phyloP scores from a whole-genome alignment of 441 rosid genomes.

The Corymbia citriodora region DNA sequence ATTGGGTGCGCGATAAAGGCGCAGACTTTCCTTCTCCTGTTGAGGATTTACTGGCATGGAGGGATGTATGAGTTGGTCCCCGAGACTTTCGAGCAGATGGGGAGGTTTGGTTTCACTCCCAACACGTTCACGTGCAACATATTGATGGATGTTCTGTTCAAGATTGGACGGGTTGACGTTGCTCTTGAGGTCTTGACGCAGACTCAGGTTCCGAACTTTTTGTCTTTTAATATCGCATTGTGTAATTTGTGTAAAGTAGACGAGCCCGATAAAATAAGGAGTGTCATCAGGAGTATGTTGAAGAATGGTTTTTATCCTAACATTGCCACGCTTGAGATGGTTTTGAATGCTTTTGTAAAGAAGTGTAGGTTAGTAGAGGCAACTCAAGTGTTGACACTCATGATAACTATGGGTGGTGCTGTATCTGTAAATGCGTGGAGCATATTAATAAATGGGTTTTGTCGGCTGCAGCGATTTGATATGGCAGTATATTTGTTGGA shows the following conservation, averaged over 20 bases:
- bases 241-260: constrained; percentile 44
- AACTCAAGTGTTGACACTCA: constrained; percentile 44
- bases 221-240: constrained; percentile 51
- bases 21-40: constrained; percentile 42
- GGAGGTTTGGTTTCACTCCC: constrained; percentile 39
- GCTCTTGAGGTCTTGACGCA: constrained; percentile 39
- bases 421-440: constrained; percentile 52
- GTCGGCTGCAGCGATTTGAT: constrained; percentile 28
- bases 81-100: constrained; percentile 45
- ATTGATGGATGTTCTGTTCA: constrained; percentile 55
- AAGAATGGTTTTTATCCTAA: constrained; percentile 53
- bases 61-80: constrained; percentile 40
- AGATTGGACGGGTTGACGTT: constrained; percentile 18
- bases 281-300: constrained; percentile 44
- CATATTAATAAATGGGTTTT: constrained; percentile 41
- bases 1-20: constrained; percentile 43
- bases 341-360: constrained; percentile 45
- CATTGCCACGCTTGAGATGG: constrained; percentile 39
- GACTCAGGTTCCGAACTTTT: constrained; percentile 40
- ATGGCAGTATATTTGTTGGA: constrained; percentile 39
- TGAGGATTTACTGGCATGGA: constrained; percentile 75
- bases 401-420: constrained; percentile 40
- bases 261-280: constrained; percentile 26
- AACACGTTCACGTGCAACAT: constrained; percentile 57
- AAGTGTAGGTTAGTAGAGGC: constrained; percentile 30